Evolutionary conservation across 768 basidiomycete genomes (phyloP).

Genomic region (Kwoniella mangroviensis): DNA sequence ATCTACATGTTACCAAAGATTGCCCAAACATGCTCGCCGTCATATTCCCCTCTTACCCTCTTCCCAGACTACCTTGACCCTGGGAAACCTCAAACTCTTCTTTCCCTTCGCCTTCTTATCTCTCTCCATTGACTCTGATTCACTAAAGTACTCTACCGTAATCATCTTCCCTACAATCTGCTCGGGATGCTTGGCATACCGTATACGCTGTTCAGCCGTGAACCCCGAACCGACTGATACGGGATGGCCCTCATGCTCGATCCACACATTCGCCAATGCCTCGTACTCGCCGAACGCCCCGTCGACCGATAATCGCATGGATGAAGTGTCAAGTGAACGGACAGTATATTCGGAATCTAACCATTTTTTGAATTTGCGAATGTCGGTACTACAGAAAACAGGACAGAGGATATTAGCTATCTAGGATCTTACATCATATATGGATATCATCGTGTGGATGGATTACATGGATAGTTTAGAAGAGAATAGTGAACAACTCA

Average conservation of each 20-base stretch:
- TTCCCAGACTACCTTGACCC: constrained; percentile 53
- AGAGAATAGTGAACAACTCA: constrained; percentile 24
- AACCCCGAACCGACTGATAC: constrained; percentile 54
- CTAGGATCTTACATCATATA: not conserved
- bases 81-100: constrained; percentile 50
- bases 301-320: constrained; percentile 47
- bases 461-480: not conserved
- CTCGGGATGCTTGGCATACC: constrained; percentile 45
- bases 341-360: constrained; percentile 54
- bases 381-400: constrained; percentile 33
- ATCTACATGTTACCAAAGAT: not conserved
- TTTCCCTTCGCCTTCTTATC: constrained; percentile 21
- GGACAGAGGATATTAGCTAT: not conserved
- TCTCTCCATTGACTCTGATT: constrained; percentile 37
- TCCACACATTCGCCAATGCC: constrained; percentile 47
- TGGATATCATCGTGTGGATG: not conserved
- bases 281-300: constrained; percentile 49
- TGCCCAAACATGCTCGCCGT: not conserved
- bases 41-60: constrained; percentile 40
- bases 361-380: constrained; percentile 57
- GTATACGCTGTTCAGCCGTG: constrained; percentile 48
- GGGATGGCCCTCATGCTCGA: constrained; percentile 48
- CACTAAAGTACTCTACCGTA: constrained; percentile 55
- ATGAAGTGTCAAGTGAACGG: constrained; percentile 35
- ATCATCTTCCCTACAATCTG: constrained; percentile 53